Evolutionary conservation across 2,329 filamentous ascomycete genomes (phyloP), one percentile per base, ranked within the genome.

Genomic region (Pseudophaeomoniella oleicola): DNA sequence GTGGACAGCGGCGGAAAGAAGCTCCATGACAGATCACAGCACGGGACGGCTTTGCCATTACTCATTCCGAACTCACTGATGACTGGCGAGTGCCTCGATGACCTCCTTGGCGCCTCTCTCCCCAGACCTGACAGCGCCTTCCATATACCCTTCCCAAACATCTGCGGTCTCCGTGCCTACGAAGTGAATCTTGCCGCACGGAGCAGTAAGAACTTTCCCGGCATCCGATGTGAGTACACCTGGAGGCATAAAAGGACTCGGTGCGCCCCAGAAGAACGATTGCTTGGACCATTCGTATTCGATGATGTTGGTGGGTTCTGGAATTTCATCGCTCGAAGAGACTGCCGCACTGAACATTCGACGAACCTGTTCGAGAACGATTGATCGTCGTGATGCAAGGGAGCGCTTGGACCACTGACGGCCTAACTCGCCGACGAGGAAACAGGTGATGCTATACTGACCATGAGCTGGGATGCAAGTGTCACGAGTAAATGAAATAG

Each of bases 121-220:
- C 2, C 71, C 70, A 35, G 56, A 62, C 4, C 61, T 45, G 9
- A 74, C 52, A 0, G 71, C 71, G 2, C 71, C 71, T 41, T 75
- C 71, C 67, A 75, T 72, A 45, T 72, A 73, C 0, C 70, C 69
- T 37, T 65, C 67, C 69, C 69, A 74, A 39, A 66, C 60, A 2
- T 46, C 54, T 0, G 63, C 59, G 1, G 62, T 67, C 53, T 75
- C 71, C 0, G 69, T 72, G 0, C 71, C 70, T 2, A 61, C 67
- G 43, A 72, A 75, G 43, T 72, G 62, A 3, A 72, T 17, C 19
- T 64, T 55, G 4, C 60, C 53, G 34, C 52, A 49, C 1, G 52
- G 45, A 18, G 56, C 48, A n/a, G 58, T 47, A 6, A 66, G 41
- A 3, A 47, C 48, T 9, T 57, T 46, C 1, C 52, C 50, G 2